phyloP scores from a whole-genome alignment of 129 eudicot species.

The Logfia minima region DNA sequence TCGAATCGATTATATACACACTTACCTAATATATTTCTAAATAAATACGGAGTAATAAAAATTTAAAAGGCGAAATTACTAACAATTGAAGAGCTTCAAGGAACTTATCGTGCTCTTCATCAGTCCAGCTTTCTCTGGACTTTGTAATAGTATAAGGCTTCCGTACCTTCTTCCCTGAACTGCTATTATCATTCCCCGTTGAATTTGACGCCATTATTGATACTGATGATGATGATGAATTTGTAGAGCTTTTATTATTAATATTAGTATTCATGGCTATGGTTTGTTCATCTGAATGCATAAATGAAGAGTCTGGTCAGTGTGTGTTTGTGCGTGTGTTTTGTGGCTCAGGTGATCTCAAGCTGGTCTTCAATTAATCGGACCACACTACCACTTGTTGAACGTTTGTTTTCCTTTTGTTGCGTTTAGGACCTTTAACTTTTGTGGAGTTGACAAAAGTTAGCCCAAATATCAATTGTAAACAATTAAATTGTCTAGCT shows the following conservation, averaged over 20 bases:
- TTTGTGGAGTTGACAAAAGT: not conserved
- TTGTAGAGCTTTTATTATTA: slow-evolving; percentile 27
- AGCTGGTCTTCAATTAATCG: slow-evolving; percentile 40
- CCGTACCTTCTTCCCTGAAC: slow-evolving; percentile 76
- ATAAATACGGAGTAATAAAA: not conserved
- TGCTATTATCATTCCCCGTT: slow-evolving; percentile 21
- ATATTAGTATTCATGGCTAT: slow-evolving; percentile 11
- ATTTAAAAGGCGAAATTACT: not conserved
- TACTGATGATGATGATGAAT: slow-evolving; percentile 19
- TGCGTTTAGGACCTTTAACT: slow-evolving; percentile 18
- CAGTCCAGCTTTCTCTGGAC: slow-evolving; percentile 98
- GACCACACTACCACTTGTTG: slow-evolving; percentile 29
- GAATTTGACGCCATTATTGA: slow-evolving; percentile 41
- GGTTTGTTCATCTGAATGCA: slow-evolving; percentile 15
- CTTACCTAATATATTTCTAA: not conserved
- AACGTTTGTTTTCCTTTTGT: slow-evolving; percentile 10
- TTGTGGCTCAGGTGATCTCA: slow-evolving; percentile 38
- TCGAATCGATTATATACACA: slow-evolving; percentile 5
- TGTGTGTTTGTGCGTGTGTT: slow-evolving; percentile 25
- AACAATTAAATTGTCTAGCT: not conserved
- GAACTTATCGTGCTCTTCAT: slow-evolving; percentile 96
- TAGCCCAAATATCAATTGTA: not conserved
- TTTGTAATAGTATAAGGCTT: slow-evolving; percentile 93
- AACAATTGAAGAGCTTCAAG: slow-evolving; percentile 96
- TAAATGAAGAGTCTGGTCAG: slow-evolving; percentile 16